These are phyloP conservation scores for Fusarium liriodendri DNA, from an alignment of 2,329 filamentous ascomycete genomes.

Conservation along the genomic window DNA sequence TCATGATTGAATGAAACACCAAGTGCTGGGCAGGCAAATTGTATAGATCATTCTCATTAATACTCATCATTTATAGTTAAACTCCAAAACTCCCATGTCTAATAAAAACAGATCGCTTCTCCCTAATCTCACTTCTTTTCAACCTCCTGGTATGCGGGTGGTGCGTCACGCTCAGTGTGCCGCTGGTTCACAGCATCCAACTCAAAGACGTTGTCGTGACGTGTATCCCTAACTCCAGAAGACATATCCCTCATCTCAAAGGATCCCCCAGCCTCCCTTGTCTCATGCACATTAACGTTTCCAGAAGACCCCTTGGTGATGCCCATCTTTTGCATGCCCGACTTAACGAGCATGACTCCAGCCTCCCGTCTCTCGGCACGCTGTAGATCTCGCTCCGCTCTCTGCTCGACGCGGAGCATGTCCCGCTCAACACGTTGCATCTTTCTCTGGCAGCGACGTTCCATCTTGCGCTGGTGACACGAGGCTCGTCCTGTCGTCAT, in stretches of 20 bases:
- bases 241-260: conserved; percentile 4
- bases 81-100: not conserved
- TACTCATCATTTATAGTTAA: not conserved
- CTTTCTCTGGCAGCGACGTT: conserved; percentile 33
- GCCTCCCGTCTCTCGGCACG: conserved; percentile 29
- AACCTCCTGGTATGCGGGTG: conserved; percentile 38
- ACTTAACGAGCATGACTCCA: conserved; percentile 3
- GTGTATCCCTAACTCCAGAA: not conserved
- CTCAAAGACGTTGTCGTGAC: conserved; percentile 13
- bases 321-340: conserved; percentile 13
- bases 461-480: conserved; percentile 24
- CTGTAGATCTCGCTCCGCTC: conserved; percentile 23
- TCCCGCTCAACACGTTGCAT: conserved; percentile 34
- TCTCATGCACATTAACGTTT: not conserved
- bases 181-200: conserved; percentile 2
- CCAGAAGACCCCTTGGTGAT: not conserved
- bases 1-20: not conserved
- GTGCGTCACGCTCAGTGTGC: conserved; percentile 18
- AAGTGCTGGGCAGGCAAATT: not conserved
- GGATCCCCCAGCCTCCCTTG: not conserved
- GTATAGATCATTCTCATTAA: not conserved
- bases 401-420: conserved; percentile 36
- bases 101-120: not conserved
- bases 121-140: conserved; percentile 18
- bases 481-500: conserved; percentile 2